phyloP scores from a whole-genome alignment of 2,329 filamentous ascomycete species.

The Arthrobotrys conoides region DNA sequence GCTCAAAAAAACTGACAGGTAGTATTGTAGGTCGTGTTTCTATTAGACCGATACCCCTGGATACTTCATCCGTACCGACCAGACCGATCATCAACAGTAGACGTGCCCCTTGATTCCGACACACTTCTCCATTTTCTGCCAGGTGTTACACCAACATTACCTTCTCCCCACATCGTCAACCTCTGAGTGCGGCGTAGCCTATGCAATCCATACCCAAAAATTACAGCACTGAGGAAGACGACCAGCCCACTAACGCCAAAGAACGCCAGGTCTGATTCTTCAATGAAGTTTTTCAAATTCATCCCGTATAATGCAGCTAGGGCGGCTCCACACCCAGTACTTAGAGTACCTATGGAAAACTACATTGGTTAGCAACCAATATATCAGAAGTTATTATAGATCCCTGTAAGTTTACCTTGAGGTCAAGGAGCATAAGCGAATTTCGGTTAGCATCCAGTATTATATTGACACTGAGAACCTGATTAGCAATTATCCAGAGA shows the following conservation, averaged over 20 bases:
- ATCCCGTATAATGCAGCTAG: slow-evolving; percentile 99
- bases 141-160: slow-evolving; percentile 65
- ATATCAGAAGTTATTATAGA: neutral
- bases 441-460: slow-evolving; percentile 99
- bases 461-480: slow-evolving; percentile 80
- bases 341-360: slow-evolving; percentile 93
- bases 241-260: slow-evolving; percentile 79
- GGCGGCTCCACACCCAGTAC: slow-evolving; percentile 94
- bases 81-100: slow-evolving; percentile 17
- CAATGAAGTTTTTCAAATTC: slow-evolving; percentile 99
- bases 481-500: slow-evolving; percentile 13
- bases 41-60: no score
- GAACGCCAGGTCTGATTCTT: slow-evolving; percentile 92
- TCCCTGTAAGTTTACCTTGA: slow-evolving; percentile 72
- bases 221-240: slow-evolving; percentile 79
- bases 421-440: slow-evolving; percentile 94
- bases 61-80: slow-evolving; percentile 3
- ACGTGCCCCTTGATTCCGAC: slow-evolving; percentile 33
- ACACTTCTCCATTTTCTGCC: slow-evolving; percentile 57
- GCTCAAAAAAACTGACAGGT: neutral
- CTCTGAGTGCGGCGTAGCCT: slow-evolving; percentile 89
- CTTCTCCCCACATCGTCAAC: slow-evolving; percentile 84
- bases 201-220: slow-evolving; percentile 85
- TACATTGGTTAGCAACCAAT: slow-evolving; percentile 12
- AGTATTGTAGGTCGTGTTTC: neutral